A percentile compares a stretch with the other conserved stretches of the same genome.
Evolutionary conservation across 2,329 filamentous ascomycete species (phyloP).

Genomic region (Trichoderma asperellum): DNA sequence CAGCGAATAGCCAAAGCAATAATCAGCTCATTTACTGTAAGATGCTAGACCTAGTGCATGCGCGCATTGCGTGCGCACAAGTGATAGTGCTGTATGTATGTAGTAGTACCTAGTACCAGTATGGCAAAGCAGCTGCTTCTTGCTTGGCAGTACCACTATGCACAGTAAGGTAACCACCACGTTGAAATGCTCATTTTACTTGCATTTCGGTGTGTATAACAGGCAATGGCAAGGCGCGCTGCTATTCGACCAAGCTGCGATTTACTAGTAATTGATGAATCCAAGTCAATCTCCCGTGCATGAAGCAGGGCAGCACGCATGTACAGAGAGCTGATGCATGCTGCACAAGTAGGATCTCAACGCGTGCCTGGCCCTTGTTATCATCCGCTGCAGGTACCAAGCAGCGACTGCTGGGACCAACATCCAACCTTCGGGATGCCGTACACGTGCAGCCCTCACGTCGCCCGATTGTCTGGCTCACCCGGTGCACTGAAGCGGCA

Average conservation of each 20-base stretch:
- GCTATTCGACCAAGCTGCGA: neutral
- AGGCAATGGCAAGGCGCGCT: neutral
- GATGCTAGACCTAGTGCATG: neutral
- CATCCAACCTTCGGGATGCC: neutral
- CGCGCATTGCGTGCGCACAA: neutral
- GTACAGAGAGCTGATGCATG: neutral
- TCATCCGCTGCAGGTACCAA: neutral
- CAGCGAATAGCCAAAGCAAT: constrained; percentile 11
- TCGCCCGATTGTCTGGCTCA: neutral
- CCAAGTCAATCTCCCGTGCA: neutral
- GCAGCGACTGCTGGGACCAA: neutral
- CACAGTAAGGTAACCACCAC: neutral
- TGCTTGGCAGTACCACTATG: too few relatives aligned
- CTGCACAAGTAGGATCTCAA: neutral
- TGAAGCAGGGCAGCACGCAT: neutral
- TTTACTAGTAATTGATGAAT: neutral
- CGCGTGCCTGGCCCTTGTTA: neutral
- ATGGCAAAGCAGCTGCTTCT: neutral
- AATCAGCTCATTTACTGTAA: constrained; percentile 13
- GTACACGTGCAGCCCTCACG: constrained; percentile 2
- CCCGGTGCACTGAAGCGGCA: constrained; percentile 3
- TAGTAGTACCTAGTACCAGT: too few relatives aligned
- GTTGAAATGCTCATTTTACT: neutral
- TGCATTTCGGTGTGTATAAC: neutral
- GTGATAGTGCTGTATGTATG: too few relatives aligned